These are phyloP conservation scores for Hysterium pulicare DNA, from an alignment of 2,329 filamentous ascomycete species.

Conservation along the genomic window DNA sequence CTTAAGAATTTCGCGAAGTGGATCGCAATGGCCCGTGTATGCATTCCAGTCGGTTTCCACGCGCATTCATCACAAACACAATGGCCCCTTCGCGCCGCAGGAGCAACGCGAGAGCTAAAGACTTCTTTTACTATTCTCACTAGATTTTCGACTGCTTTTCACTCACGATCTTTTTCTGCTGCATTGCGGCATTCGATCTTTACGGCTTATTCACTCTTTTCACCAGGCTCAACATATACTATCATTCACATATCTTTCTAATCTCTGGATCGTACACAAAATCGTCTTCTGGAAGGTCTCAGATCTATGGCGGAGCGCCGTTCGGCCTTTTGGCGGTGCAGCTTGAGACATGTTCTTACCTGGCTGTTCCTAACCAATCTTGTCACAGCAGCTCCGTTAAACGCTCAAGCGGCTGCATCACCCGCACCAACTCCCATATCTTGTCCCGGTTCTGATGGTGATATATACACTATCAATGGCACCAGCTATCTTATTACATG, in stretches of 20 bases:
- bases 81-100: neutral
- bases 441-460: neutral
- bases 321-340: neutral
- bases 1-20: neutral
- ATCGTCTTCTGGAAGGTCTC: neutral
- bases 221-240: neutral
- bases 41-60: neutral
- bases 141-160: neutral
- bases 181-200: neutral
- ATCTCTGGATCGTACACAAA: neutral
- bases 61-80: neutral
- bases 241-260: neutral
- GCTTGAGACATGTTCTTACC: neutral
- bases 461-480: neutral
- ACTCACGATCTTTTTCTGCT: neutral
- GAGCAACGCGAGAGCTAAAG: neutral
- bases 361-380: slow-evolving; percentile 1
- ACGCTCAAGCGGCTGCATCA: no score
- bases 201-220: neutral
- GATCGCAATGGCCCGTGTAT: neutral
- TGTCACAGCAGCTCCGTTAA: neutral
- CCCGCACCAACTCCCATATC: neutral
- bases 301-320: neutral
- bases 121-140: neutral
- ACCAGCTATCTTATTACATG: neutral